phyloP scores from a whole-genome alignment of 2,329 filamentous ascomycete species.

The Phaeosphaeriaceae sp. region DNA sequence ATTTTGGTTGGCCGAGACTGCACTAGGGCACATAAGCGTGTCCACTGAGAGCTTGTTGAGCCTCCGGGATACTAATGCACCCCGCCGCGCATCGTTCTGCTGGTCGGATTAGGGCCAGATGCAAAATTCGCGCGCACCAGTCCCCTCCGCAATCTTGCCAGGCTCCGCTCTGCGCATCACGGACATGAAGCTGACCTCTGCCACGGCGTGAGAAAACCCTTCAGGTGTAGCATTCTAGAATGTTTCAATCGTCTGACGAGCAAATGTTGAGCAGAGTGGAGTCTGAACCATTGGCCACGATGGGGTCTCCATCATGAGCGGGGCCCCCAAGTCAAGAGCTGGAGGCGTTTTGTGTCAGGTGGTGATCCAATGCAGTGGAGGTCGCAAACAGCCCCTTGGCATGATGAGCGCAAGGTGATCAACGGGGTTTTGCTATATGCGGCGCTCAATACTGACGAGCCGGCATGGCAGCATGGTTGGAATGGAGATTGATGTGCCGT shows the following conservation, averaged over 20 bases:
- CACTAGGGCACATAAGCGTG: constrained; percentile 23
- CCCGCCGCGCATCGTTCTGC: constrained; percentile 21
- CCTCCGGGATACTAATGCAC: constrained; percentile 36
- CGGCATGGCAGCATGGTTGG: background rate
- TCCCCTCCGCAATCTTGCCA: constrained; percentile 12
- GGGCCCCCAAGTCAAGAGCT: background rate
- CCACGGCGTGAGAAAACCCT: constrained; percentile 3
- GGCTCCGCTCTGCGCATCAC: constrained; percentile 12
- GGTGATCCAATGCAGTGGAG: background rate
- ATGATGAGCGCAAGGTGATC: background rate
- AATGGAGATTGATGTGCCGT: background rate
- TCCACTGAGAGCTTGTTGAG: constrained; percentile 33
- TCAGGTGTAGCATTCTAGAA: constrained; percentile 23
- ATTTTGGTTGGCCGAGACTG: constrained; percentile 18
- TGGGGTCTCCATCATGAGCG: background rate
- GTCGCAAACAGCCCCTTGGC: constrained; percentile 1
- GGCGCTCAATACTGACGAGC: background rate
- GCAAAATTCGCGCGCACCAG: constrained; percentile 24
- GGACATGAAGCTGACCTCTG: constrained; percentile 12
- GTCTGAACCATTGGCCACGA: background rate
- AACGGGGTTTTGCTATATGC: background rate
- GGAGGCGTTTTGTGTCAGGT: background rate
- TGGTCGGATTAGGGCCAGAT: constrained; percentile 28
- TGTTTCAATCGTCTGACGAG: constrained; percentile 2
- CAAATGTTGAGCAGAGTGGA: background rate